Conservation (phyloP, 2,329 filamentous ascomycete genomes). For the Dryadomyces quercus-mongolicae region DNA sequence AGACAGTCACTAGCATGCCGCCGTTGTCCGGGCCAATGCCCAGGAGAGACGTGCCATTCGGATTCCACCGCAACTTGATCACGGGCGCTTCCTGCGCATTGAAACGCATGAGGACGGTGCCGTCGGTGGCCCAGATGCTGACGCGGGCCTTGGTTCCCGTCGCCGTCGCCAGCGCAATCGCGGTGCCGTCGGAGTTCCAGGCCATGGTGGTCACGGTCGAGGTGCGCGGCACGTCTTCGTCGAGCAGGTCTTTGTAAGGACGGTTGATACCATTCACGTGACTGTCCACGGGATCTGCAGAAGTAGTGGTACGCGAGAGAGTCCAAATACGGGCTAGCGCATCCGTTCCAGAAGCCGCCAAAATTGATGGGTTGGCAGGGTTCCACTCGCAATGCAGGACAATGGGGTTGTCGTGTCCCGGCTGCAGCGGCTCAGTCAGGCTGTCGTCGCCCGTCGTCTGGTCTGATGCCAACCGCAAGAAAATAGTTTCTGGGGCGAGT, state of each 20-base stretch:
- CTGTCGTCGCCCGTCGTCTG: slow-evolving; percentile 23
- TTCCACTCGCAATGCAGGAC: slow-evolving; percentile 60
- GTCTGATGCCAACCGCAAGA: slow-evolving; percentile 40
- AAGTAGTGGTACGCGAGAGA: slow-evolving; percentile 39
- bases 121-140: slow-evolving; percentile 43
- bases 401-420: slow-evolving; percentile 39
- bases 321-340: slow-evolving; percentile 60
- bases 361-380: slow-evolving; percentile 49
- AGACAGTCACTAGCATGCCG: slow-evolving; percentile 44
- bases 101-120: slow-evolving; percentile 37
- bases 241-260: slow-evolving; percentile 35
- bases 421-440: slow-evolving; percentile 13
- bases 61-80: slow-evolving; percentile 50
- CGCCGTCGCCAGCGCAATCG: slow-evolving; percentile 47
- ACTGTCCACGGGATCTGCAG: slow-evolving; percentile 31
- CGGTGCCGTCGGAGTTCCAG: slow-evolving; percentile 45
- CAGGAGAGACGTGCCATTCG: slow-evolving; percentile 39
- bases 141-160: slow-evolving; percentile 39
- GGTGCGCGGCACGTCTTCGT: slow-evolving; percentile 37
- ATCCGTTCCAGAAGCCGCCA: slow-evolving; percentile 58
- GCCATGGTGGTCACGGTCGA: slow-evolving; percentile 46
- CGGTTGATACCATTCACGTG: slow-evolving; percentile 31
- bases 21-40: slow-evolving; percentile 43
- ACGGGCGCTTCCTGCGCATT: slow-evolving; percentile 48
- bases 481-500: slow-evolving; percentile 45